phyloP scores from a whole-genome alignment of 192 early-diverging fungal genomes.

The Coemansia sp. region DNA sequence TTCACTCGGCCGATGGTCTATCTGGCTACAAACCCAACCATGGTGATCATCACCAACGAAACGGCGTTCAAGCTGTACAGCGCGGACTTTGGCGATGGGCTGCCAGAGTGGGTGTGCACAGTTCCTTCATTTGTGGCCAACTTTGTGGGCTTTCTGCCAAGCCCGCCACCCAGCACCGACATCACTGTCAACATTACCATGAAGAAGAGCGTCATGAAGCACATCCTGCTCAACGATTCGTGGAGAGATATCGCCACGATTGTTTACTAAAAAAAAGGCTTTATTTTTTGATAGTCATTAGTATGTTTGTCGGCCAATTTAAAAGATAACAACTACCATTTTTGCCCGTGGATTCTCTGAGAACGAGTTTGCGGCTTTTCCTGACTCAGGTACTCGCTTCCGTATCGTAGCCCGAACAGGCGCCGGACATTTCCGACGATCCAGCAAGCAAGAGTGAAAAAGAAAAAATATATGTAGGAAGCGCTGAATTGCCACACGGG shows the following conservation, averaged over 20 bases:
- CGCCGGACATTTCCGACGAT: conserved; percentile 4
- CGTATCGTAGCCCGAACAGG: conserved; percentile 8
- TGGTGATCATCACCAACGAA: conserved; percentile 41
- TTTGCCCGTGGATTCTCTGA: background rate
- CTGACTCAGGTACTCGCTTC: conserved; percentile 6
- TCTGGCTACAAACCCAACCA: conserved; percentile 23
- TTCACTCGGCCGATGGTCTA: conserved; percentile 48
- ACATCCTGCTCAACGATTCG: conserved; percentile 29
- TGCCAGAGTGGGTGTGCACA: conserved; percentile 45
- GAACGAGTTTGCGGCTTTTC: background rate
- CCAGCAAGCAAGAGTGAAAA: conserved; percentile 2
- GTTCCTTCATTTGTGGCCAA: conserved; percentile 48
- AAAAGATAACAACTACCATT: background rate
- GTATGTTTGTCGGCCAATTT: background rate
- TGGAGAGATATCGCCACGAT: conserved; percentile 41
- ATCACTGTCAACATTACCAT: conserved; percentile 46
- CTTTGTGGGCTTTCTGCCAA: conserved; percentile 50
- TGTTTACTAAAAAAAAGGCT: conserved; percentile 20
- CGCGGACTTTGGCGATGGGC: conserved; percentile 43
- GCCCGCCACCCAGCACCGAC: conserved; percentile 38
- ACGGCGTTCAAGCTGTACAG: conserved; percentile 40
- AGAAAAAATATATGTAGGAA: background rate
- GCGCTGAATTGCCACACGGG: conserved; percentile 27
- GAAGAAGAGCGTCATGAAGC: conserved; percentile 33
- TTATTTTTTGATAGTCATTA: background rate